Evolutionary conservation across 2,329 filamentous ascomycete species (phyloP).

Genomic region (Aureobasidium leucospermi): DNA sequence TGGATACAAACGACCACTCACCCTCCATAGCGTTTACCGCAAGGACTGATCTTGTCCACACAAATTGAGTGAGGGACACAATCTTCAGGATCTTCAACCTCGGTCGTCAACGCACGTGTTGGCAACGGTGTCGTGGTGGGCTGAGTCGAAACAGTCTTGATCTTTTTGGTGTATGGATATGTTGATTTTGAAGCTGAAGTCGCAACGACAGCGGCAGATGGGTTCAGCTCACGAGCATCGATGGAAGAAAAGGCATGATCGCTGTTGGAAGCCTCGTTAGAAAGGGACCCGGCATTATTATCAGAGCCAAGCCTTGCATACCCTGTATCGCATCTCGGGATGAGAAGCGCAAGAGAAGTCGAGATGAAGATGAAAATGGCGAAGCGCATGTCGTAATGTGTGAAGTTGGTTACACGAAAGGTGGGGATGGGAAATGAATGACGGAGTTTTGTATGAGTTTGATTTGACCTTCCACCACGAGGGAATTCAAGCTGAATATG

Average conservation of each 20-base stretch:
- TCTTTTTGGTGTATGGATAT: not conserved
- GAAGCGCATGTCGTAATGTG: not conserved
- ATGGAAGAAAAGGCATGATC: not conserved
- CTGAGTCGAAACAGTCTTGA: not conserved
- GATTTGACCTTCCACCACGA: not conserved
- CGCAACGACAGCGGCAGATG: not conserved
- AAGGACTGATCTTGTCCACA: not conserved
- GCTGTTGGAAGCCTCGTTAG: not conserved
- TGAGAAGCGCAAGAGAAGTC: conserved; percentile 4
- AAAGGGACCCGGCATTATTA: not conserved
- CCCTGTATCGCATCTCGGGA: conserved; percentile 1
- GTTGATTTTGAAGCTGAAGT: not conserved
- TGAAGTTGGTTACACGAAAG: not conserved
- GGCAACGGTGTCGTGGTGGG: not conserved
- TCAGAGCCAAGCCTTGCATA: not conserved
- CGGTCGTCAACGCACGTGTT: not conserved
- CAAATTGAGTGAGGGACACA: conserved; percentile 6
- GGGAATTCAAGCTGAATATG: conserved; percentile 5
- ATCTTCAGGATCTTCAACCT: not conserved
- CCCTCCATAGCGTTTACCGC: conserved; percentile 7
- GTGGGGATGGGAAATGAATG: not conserved
- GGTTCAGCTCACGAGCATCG: not conserved
- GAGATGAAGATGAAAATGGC: conserved; percentile 1
- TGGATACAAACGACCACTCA: not conserved
- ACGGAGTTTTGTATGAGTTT: conserved; percentile 1